Evolutionary conservation across 108 stramenopile genomes (phyloP).

Genomic region (Nitzschia palea): DNA sequence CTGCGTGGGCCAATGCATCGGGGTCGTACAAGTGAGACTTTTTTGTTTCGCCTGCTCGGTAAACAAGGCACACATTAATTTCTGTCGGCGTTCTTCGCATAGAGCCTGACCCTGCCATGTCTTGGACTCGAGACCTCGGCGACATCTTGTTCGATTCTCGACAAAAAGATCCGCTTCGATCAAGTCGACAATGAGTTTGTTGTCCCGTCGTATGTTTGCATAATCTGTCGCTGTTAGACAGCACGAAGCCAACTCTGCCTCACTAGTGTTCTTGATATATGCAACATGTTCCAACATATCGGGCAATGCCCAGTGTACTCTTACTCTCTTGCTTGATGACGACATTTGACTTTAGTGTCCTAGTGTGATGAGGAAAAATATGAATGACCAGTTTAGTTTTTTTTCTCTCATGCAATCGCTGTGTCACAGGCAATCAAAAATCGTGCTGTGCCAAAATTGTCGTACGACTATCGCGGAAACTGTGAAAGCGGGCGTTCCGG

Average conservation of each 20-base stretch:
- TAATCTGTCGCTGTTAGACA: background rate
- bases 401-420: too few relatives aligned
- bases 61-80: background rate
- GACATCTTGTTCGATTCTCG: background rate
- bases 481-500: too few relatives aligned
- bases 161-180: conserved; percentile 1
- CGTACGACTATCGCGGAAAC: too few relatives aligned
- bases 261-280: too few relatives aligned
- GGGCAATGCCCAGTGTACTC: too few relatives aligned
- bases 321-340: too few relatives aligned
- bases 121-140: conserved; percentile 1
- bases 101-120: background rate
- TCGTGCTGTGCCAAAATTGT: too few relatives aligned
- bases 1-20: background rate
- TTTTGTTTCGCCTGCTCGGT: background rate
- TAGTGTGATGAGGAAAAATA: too few relatives aligned
- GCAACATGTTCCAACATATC: too few relatives aligned
- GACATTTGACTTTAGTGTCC: too few relatives aligned
- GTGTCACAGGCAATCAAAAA: too few relatives aligned
- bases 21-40: background rate
- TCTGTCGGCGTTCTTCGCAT: background rate
- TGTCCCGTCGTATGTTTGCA: background rate
- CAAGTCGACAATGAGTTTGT: background rate
- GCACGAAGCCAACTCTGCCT: background rate
- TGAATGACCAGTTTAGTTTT: too few relatives aligned